Base-by-base conservation (phyloP, 768 basidiomycete genomes). In the Trametes sanguinea region DNA sequence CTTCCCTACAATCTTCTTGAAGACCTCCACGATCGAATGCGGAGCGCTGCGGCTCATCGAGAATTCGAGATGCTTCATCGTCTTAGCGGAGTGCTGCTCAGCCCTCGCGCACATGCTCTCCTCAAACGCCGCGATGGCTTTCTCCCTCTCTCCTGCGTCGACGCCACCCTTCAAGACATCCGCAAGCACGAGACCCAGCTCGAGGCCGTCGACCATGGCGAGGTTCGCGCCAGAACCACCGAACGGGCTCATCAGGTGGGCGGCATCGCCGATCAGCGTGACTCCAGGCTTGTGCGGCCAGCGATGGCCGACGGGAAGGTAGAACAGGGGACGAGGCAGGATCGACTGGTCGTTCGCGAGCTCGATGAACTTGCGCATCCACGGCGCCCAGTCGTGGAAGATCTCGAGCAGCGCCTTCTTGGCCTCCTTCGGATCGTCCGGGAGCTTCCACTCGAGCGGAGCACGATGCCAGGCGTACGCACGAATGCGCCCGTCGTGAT, bases 191-290 rank as follows among this genome's bases (percentile, higher is more conserved):
- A 63, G 47, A 13, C 62, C 60, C 10, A 66, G 60, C 48, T 68
- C 65, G 10, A 61, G 53, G 16, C 51, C 73, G 47, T 74, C 74
- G 9, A 63, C 51, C 74, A 76, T 70, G 39, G 73, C 74, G 43
- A 71, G 72, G 57, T 79, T 78, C 53, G 71, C 76, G 8, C 77
- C 76, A 17, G 75, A 74, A 7, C 77, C 76, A 1, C 70, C 73
- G 60, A 76, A 77, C 4, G 75, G 76, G 1, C 68, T 65, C 76
- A 78, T 76, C 4, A 75, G 63, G 56, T 78, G 76, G 4, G 76
- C 75, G 1, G 76, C 75, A 43, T 77, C 77, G 46, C 56, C 22
- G 45, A 48, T 22, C 58, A 57, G 45, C 56, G 56, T 57, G n/a
- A 57, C 35, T 14, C 56, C 56, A 9, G 35, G 29, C 45, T 37